Evolutionary conservation across 495 filamentous ascomycete genomes (phyloP), one percentile per base, ranked within the genome.

Genomic region (Aeminium ludgeri): DNA sequence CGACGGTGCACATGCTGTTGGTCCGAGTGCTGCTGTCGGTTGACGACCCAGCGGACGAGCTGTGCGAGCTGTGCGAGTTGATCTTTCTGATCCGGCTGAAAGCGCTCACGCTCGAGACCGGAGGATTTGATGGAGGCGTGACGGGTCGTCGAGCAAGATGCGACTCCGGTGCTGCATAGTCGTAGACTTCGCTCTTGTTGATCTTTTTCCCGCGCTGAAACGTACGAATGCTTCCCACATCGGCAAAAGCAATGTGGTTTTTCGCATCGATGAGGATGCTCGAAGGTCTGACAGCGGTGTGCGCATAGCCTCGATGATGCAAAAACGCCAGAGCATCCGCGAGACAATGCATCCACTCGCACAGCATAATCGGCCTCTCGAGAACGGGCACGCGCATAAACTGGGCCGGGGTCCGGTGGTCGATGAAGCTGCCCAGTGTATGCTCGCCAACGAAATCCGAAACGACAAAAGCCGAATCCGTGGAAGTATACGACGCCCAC

Each of bases 271-370:
- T 69, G 40, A 83, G 66, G 30, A 94, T 69, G 25, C 81, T 86
- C 2, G 83, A 85, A 8, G 87, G 87, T 35, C 76, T 75, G 51
- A 96, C 82, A 30, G 75, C 74, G n/a, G 79, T 68, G 46, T 96
- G 87, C 1, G 70, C 64, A 30, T 82, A 68, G 11, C 78, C 79
- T 42, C 69, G 69, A 20, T 68, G 68, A 59, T 94, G 85, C 1
- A 94, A 66, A 56, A 73, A 83, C 33, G 77, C 74, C 17, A 93
- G 54, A 8, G 78, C 81, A 46, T 85, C 79, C 0, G 73, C 67
- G 1, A 96, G 68, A 54, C 87, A 94, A 57, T 86, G 83, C 30
- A 87, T 73, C 86, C 87, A 94, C 48, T 80, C 76, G 51, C 92
- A 65, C 12, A 93, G 57, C 2, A 78, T 65, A 23, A 66, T 59